Evolutionary conservation across 202 grass and related monocot genomes (phyloP).

Genomic region (Miscanthus sacchariflorus): DNA sequence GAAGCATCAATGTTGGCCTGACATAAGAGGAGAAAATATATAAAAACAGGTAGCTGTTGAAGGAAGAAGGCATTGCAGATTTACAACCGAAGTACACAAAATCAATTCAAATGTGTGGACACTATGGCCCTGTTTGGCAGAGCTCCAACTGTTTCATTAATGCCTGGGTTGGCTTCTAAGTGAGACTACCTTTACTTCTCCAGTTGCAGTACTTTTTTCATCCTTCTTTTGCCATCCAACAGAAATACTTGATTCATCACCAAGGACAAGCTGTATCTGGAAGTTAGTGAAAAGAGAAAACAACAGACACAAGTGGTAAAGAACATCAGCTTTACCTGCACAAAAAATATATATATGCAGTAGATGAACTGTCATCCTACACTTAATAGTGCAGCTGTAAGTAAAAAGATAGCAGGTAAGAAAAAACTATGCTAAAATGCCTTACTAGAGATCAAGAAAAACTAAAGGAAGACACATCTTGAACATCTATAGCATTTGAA

Average conservation of each 20-base stretch:
- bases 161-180: conserved; percentile 27
- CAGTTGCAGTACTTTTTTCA: conserved; percentile 82
- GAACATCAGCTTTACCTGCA: conserved; percentile 15
- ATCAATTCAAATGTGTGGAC: conserved; percentile 3
- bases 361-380: conserved; percentile 26
- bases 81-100: conserved; percentile 36
- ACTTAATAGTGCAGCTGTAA: conserved; percentile 5
- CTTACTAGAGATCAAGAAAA: conserved; percentile 12
- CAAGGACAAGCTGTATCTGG: conserved; percentile 97
- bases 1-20: conserved; percentile 22
- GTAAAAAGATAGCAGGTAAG: conserved; percentile 33
- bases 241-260: conserved; percentile 82
- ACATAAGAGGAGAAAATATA: conserved; percentile 19
- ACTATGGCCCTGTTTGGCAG: neutral
- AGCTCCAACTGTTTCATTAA: neutral
- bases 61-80: conserved; percentile 9
- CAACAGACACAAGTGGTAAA: conserved; percentile 10
- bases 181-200: conserved; percentile 90
- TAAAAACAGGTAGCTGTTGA: conserved; percentile 30
- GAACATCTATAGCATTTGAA: conserved; percentile 25
- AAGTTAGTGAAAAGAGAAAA: conserved; percentile 30
- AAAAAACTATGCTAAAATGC: conserved; percentile 8
- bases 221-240: conserved; percentile 98
- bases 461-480: neutral
- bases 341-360: conserved; percentile 28